Evolutionary conservation across 495 filamentous ascomycete genomes (phyloP).

Genomic region (Xylaria acuta): DNA sequence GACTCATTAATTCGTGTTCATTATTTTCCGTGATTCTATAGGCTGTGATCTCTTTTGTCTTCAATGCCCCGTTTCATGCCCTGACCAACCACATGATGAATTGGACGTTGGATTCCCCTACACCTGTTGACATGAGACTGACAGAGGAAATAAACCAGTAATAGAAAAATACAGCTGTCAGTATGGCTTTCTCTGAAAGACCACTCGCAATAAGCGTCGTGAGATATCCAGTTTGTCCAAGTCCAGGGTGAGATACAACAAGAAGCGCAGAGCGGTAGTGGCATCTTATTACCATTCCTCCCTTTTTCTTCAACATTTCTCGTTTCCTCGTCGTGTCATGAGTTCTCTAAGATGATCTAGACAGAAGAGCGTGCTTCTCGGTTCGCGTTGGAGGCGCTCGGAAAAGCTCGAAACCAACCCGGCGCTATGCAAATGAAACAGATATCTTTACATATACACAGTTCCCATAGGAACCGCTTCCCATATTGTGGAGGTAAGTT

Average conservation of each 20-base stretch:
- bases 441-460: conserved; percentile 41
- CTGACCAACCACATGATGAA: conserved; percentile 14
- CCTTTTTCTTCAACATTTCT: conserved; percentile 13
- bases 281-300: conserved; percentile 18
- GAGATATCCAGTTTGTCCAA: conserved; percentile 27
- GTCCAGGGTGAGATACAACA: conserved; percentile 1
- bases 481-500: conserved; percentile 7
- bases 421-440: conserved; percentile 43
- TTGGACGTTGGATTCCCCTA: conserved; percentile 20
- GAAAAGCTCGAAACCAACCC: conserved; percentile 32
- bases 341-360: conserved; percentile 33
- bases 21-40: conserved; percentile 44
- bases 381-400: conserved; percentile 16
- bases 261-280: conserved; percentile 7
- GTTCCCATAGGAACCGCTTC: conserved; percentile 31
- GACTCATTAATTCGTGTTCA: conserved; percentile 43
- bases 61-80: conserved; percentile 19
- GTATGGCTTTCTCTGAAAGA: conserved; percentile 8
- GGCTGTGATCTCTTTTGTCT: conserved; percentile 23
- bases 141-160: conserved; percentile 12
- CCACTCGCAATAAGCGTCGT: conserved; percentile 3
- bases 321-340: conserved; percentile 27
- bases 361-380: conserved; percentile 26
- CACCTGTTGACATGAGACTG: conserved; percentile 19
- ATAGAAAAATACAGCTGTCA: conserved; percentile 18